Evolutionary conservation across 331 rosid genomes (phyloP).

Genomic region (Pyrus hybrid): DNA sequence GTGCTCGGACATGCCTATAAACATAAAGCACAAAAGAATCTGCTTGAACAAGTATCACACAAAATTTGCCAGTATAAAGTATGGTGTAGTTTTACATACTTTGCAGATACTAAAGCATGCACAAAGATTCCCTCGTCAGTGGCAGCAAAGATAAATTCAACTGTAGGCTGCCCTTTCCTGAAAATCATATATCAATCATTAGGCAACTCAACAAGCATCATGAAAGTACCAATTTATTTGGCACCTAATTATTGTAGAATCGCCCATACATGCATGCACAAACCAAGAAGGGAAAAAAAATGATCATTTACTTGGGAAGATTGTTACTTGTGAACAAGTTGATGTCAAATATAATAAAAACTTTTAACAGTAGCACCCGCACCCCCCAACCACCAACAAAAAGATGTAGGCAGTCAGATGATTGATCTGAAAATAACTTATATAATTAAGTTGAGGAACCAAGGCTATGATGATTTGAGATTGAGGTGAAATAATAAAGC

Average conservation of each 20-base stretch:
- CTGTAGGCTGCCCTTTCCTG: constrained; percentile 87
- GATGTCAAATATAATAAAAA: not conserved
- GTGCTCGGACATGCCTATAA: constrained; percentile 72
- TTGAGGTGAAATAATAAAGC: not conserved
- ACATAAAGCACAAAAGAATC: not conserved
- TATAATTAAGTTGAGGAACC: not conserved
- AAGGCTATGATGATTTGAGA: not conserved
- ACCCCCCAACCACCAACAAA: not conserved
- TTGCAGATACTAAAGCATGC: constrained; percentile 77
- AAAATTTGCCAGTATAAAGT: constrained; percentile 1
- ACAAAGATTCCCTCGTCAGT: constrained; percentile 85
- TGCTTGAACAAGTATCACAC: not conserved
- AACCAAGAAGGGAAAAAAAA: not conserved
- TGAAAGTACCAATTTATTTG: not conserved
- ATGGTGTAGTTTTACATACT: constrained; percentile 38
- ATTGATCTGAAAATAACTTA: not conserved
- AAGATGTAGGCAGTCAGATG: not conserved
- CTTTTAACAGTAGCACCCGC: not conserved
- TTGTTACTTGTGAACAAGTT: not conserved
- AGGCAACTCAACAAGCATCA: constrained; percentile 14
- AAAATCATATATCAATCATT: constrained; percentile 25
- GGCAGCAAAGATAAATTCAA: constrained; percentile 89
- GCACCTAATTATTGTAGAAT: not conserved
- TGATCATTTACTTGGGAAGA: no score
- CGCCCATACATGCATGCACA: not conserved